phyloP scores from a whole-genome alignment of 768 basidiomycete species.

The Kwoniella europaea region DNA sequence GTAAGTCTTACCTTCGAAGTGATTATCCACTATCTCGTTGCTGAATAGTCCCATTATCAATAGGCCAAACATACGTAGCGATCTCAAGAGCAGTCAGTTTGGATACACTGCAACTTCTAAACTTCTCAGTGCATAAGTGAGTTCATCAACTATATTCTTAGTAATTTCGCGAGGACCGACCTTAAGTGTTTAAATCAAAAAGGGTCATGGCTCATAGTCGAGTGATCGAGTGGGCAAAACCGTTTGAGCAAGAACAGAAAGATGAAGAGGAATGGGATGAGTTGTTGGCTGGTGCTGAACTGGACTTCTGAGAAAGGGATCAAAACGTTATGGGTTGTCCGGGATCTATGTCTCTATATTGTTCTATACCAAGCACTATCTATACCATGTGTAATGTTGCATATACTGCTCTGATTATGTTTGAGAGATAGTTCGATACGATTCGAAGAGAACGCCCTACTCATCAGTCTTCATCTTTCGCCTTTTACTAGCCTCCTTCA shows the following conservation, averaged over 20 bases:
- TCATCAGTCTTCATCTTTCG: conserved; percentile 11
- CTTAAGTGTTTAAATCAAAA: not conserved
- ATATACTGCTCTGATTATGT: not conserved
- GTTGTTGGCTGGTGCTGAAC: conserved; percentile 24
- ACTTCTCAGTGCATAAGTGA: conserved; percentile 38
- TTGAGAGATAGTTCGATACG: not conserved
- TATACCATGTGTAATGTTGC: conserved; percentile 1
- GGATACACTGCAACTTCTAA: conserved; percentile 48
- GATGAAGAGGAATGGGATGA: conserved; percentile 43
- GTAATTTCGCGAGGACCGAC: not conserved
- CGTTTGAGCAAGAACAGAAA: conserved; percentile 36
- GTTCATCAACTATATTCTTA: not conserved
- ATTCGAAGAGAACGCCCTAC: not conserved
- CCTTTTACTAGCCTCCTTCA: conserved; percentile 40
- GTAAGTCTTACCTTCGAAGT: conserved; percentile 20
- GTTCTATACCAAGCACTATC: conserved; percentile 2
- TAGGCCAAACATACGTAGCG: conserved; percentile 54
- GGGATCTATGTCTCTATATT: not conserved
- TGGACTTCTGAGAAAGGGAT: conserved; percentile 18
- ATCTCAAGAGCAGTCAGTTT: conserved; percentile 54
- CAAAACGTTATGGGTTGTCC: not conserved
- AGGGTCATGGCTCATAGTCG: conserved; percentile 46
- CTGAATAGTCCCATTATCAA: not conserved
- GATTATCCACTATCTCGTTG: not conserved
- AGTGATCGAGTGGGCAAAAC: conserved; percentile 44